Percentiles rank a stretch among this genome's conserved stretches.
These are phyloP conservation scores for Botrytis paeoniae DNA, from an alignment of 2,329 filamentous ascomycete genomes.

Conservation along the genomic window DNA sequence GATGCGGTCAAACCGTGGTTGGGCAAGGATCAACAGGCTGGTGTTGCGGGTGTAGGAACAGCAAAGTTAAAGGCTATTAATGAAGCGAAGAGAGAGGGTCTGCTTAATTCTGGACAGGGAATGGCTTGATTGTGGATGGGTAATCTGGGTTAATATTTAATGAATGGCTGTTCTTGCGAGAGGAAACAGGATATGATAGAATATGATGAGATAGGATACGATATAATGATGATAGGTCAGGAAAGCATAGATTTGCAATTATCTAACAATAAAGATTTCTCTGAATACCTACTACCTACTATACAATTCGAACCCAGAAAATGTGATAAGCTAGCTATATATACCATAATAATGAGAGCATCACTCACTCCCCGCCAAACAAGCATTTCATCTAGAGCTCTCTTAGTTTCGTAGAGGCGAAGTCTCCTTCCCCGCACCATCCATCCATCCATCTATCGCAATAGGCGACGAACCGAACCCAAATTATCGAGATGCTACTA, in stretches of 20 bases:
- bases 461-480: no score
- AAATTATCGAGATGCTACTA: no score
- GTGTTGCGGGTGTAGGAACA: conserved; percentile 77
- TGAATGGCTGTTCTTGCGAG: background rate
- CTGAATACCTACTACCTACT: background rate
- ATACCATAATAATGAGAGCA: no score
- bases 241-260: background rate
- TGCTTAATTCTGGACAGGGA: conserved; percentile 20
- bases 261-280: background rate
- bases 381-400: no score
- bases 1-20: conserved; percentile 96
- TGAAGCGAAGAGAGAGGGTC: conserved; percentile 43
- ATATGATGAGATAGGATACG: background rate
- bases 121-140: background rate
- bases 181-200: background rate
- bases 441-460: no score
- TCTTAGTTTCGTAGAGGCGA: no score
- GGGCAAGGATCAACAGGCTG: conserved; percentile 78
- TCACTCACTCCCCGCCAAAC: no score
- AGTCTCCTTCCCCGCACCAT: no score
- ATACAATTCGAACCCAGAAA: background rate
- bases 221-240: background rate
- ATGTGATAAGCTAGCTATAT: background rate
- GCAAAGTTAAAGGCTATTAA: conserved; percentile 74
- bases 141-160: background rate